Evolutionary conservation across 2,329 filamentous ascomycete species (phyloP), one percentile per base, ranked within the genome.

Genomic region (Neodidymelliopsis sp.): DNA sequence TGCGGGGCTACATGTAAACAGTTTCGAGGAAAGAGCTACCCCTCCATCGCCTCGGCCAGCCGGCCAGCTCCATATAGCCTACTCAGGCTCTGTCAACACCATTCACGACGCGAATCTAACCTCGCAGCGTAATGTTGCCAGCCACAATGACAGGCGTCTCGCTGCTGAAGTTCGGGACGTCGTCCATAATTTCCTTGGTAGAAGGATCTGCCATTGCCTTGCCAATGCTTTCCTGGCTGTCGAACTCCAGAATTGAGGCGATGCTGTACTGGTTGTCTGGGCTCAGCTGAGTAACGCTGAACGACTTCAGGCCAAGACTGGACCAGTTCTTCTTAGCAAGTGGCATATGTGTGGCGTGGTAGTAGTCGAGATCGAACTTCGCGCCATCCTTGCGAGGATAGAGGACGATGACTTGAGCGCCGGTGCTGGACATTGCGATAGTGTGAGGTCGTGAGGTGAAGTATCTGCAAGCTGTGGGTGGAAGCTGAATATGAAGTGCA

Each of bases 311-410:
- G 29, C 79, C 79, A 38, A 67, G 57, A 1, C 60, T 49, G 1
- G 43, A 53, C 77, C 78, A 81, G 19, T 57, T 52, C 36, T 72
- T 66, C 20, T 62, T 50, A 12, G 75, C 75, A 2, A 81, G 63
- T 1, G 75, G 72, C 74, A 81, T 77, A 69, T 81, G 79, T 15
- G 54, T 73, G 3, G 59, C 44, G 27, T 79, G 59, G 60, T 80
- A 82, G 72, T 81, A 81, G 24, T 78, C 70, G 56, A 79, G 66
- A 67, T 81, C 65, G 69, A 81, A 81, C 9, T 55, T 74, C n/a
- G 60, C 48, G 51, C 66, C 68, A 27, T 65, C 59, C n/a, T 66
- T 73, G 36, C 67, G 62, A 4, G 77, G 76, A 62, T 81, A 81
- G 30, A 76, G 52, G 48, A 70, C 60, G 4, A 57, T 39, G n/a